Evolutionary conservation across 1,284 basidiomycete genomes (phyloP), one percentile per base, ranked within the genome.

Genomic region (Gymnopus androsaceus): DNA sequence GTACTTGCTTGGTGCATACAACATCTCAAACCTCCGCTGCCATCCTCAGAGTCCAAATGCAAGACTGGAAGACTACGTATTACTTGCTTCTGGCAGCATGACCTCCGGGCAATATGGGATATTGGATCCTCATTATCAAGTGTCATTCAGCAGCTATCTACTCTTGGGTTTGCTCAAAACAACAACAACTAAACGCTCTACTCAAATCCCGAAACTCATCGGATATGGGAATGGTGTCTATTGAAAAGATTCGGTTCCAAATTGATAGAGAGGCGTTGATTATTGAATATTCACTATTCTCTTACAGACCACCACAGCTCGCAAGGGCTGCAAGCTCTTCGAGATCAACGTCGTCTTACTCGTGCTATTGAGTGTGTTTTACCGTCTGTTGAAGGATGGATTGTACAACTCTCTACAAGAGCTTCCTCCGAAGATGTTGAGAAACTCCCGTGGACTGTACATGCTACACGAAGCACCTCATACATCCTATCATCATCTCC

Each of bases 1-100:
- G 90, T 99, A 51, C 89, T 94, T 63, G 93, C 94, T 15, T 98
- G 94, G 92, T 95, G 92, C 67, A 85, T 98, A 19, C 94, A 98
- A 67, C 73, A 79, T 60, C 66, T 83, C 33, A 78, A 77, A 59
- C 72, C 81, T 37, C 79, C 79, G 45, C 64, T 65, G 66, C 25
- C 67, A 56, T 55, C 67, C 59, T 62, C 73, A 25, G 63, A 56
- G 55, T 53, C 59, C 52, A 67, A 61, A 67, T 74, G 63, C 66
- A 78, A 70, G 73, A 56, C n/a, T 66, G 68, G 71, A 59, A 73
- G 74, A 58, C 72, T 94, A 23, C 85, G 90, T 23, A 83, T 97
- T 56, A 95, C 92, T 1, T 93, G 91, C 65, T 96, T 96, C 69
- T 98, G 94, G 92, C 92, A 95, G 64, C 96, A 98, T 75, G 91